Evolutionary conservation across 2,329 filamentous ascomycete species (phyloP), one percentile per base, ranked within the genome.

Genomic region (Xylariaceae sp.): DNA sequence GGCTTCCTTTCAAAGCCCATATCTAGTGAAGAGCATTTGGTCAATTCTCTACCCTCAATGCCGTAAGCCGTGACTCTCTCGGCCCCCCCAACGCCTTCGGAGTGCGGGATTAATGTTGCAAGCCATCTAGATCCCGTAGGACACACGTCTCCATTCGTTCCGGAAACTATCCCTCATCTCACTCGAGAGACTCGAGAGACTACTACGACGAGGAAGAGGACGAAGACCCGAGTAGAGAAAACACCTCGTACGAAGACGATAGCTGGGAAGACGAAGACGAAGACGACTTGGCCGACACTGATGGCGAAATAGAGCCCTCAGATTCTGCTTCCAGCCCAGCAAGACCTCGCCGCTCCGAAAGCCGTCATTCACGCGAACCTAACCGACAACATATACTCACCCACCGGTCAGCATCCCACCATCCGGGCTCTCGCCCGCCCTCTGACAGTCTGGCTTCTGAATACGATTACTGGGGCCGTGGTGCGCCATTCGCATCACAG

Each of bases 361-460:
- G 70, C 59, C 63, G 69, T 57, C 69, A 68, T 62, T 63, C 57
- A 3, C 57, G 68, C 57, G 65, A 54, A 56, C 64, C 68, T 69
- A 47, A 70, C 70, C 58, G 75, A 40, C 67, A 68, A 51, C 72
- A 72, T 63, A 68, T 67, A 53, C 66, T 70, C 37, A 37, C 65
- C 26, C 61, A 62, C 12, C 60, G 65, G 49, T 54, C 62, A n/a
- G 32, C 55, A 12, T 60, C 66, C 49, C 58, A 57, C 43, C 60
- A 55, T 57, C 60, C 61, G 62, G 51, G 58, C 59, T 61, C 64
- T 55, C 60, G 61, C 58, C 75, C 78, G 60, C 75, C 81, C 51
- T 80, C 82, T 41, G 56, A 54, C 74, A 87, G 79, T 68, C 76
- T 80, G 74, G 86, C 87, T 68, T 80, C 80, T 13, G 57, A 59